Percentiles rank a stretch among this genome's conserved stretches.
These are phyloP conservation scores for Wickerhamomyces sp. DNA, from an alignment of 1,139 yeast species.

Conservation along the genomic window DNA sequence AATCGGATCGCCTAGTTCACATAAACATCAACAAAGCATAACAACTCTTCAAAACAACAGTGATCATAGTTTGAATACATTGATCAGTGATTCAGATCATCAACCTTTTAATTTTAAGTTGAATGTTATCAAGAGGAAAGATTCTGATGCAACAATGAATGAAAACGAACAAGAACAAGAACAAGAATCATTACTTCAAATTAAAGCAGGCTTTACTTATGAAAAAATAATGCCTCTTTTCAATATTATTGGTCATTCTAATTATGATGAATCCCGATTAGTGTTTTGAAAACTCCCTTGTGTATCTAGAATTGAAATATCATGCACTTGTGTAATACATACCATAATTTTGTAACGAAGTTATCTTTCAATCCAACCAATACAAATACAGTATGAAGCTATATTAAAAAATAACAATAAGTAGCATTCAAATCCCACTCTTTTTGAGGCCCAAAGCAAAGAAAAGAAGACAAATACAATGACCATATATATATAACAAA, in stretches of 20 bases:
- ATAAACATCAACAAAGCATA: slow-evolving; percentile 9
- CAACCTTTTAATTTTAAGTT: neutral
- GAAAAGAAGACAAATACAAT: neutral
- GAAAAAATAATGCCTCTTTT: slow-evolving; percentile 17
- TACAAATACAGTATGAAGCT: no score
- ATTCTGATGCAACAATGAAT: slow-evolving; percentile 17
- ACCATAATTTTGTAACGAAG: no score
- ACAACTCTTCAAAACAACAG: slow-evolving; percentile 13
- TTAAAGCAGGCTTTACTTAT: slow-evolving; percentile 17
- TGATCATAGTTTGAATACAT: slow-evolving; percentile 15
- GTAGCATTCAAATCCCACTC: no score
- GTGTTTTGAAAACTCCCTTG: no score
- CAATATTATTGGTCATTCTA: no score
- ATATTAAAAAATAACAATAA: no score
- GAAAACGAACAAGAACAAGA: slow-evolving; percentile 4
- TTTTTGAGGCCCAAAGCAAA: no score
- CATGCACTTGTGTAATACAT: no score
- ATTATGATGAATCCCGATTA: no score
- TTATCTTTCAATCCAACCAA: no score
- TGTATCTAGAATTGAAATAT: no score
- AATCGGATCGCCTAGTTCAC: slow-evolving; percentile 9
- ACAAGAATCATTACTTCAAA: slow-evolving; percentile 4
- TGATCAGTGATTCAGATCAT: slow-evolving; percentile 5
- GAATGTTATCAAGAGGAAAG: slow-evolving; percentile 10
- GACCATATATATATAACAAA: neutral